Conservation (phyloP, 306 rosid species). For the Delonix regia region DNA sequence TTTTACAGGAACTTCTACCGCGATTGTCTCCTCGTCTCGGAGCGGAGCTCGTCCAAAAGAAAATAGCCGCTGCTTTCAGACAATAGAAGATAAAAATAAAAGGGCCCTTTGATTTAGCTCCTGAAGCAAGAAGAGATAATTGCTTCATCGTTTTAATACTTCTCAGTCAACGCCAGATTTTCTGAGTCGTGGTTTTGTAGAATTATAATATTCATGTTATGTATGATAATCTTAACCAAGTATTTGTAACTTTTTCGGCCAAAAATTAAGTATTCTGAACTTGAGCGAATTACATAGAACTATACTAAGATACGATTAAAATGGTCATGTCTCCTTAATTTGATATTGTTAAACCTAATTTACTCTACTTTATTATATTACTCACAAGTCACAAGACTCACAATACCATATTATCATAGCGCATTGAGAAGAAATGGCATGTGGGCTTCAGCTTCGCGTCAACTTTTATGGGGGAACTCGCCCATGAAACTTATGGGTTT, state of each 20-base stretch:
- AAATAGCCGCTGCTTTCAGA: slow-evolving; percentile 73
- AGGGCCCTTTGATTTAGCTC: slow-evolving; percentile 9
- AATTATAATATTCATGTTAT: neutral
- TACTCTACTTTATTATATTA: neutral
- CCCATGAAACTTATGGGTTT: no score
- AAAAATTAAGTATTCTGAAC: no score
- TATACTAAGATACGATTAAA: neutral
- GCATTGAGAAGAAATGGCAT: neutral
- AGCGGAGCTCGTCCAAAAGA: slow-evolving; percentile 83
- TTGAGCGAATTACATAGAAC: slow-evolving; percentile 1
- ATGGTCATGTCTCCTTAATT: neutral
- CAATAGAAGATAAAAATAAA: slow-evolving; percentile 34
- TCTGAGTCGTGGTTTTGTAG: neutral
- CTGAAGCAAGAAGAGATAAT: slow-evolving; percentile 15
- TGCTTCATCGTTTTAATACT: slow-evolving; percentile 26
- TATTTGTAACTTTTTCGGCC: no score
- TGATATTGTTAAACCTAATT: neutral
- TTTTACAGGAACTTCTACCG: slow-evolving; percentile 70
- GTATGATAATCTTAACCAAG: neutral
- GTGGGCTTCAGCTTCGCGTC: neutral
- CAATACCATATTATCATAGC: neutral
- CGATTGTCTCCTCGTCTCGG: slow-evolving; percentile 89
- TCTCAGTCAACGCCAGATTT: neutral
- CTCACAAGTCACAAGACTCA: neutral
- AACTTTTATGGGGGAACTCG: neutral